A percentile compares a stretch with the other conserved stretches of the same genome.
Evolutionary conservation across 1,139 yeast genomes (phyloP).

Genomic region (Kluyveromyces sp.): DNA sequence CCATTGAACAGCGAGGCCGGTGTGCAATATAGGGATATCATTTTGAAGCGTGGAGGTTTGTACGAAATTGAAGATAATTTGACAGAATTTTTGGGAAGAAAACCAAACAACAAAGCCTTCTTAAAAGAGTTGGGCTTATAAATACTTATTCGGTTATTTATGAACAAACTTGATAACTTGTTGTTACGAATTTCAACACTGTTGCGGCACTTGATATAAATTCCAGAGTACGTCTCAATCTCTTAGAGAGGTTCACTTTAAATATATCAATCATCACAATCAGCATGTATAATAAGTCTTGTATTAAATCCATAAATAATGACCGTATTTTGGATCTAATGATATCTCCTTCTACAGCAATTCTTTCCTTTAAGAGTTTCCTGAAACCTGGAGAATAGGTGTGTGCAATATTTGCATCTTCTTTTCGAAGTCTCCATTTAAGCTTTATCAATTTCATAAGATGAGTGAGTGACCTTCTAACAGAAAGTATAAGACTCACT

Average conservation of each 20-base stretch:
- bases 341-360: slow-evolving; percentile 7
- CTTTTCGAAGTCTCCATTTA: slow-evolving; percentile 9
- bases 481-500: slow-evolving; percentile 17
- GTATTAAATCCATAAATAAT: slow-evolving; percentile 18
- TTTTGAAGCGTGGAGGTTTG: slow-evolving; percentile 67
- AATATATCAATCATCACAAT: slow-evolving; percentile 18
- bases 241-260: slow-evolving; percentile 11
- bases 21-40: slow-evolving; percentile 57
- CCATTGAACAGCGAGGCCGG: slow-evolving; percentile 63
- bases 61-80: slow-evolving; percentile 59
- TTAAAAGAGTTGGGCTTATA: slow-evolving; percentile 48
- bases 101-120: slow-evolving; percentile 67
- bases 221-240: slow-evolving; percentile 14
- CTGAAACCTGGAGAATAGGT: slow-evolving; percentile 4
- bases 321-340: slow-evolving; percentile 13
- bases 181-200: slow-evolving; percentile 14
- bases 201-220: slow-evolving; percentile 17
- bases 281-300: slow-evolving; percentile 17
- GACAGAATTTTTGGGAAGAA: slow-evolving; percentile 63
- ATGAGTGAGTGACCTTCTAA: slow-evolving; percentile 14
- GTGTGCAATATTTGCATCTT: slow-evolving; percentile 3
- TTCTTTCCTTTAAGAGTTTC: slow-evolving; percentile 11
- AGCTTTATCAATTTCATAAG: slow-evolving; percentile 6
- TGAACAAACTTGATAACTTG: slow-evolving; percentile 3
- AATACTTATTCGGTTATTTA: not conserved